Conservation (phyloP, 805 yeast genomes). For the Clavispora vitiphila region DNA sequence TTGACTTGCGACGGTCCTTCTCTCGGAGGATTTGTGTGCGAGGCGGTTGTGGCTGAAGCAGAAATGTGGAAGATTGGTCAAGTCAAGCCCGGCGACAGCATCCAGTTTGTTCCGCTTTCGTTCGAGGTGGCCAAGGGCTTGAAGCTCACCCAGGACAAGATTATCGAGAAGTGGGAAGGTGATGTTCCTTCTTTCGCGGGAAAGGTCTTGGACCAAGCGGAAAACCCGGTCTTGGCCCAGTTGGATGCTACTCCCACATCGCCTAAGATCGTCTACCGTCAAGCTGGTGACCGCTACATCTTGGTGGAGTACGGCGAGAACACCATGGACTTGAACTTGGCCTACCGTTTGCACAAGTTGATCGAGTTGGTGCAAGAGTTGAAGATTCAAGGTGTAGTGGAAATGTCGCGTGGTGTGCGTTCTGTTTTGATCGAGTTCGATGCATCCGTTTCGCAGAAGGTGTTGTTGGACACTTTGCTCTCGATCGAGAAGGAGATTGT, state of each 20-base stretch:
- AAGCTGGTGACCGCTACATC: conserved; percentile 94
- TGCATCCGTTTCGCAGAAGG: conserved; percentile 58
- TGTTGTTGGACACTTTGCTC: conserved; percentile 57
- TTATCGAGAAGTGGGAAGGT: conserved; percentile 45
- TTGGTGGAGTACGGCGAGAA: conserved; percentile 92
- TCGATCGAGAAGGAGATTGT: conserved; percentile 74
- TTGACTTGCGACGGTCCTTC: conserved; percentile 97
- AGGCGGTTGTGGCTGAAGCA: conserved; percentile 91
- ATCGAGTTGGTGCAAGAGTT: conserved; percentile 64
- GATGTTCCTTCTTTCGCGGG: conserved; percentile 27
- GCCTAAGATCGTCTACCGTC: conserved; percentile 82
- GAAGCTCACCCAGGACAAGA: conserved; percentile 55
- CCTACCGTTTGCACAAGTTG: conserved; percentile 81
- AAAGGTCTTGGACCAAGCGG: conserved; percentile 33
- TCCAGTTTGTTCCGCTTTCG: conserved; percentile 74
- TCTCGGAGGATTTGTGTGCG: conserved; percentile 95
- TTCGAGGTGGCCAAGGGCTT: conserved; percentile 64
- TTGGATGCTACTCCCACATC: conserved; percentile 42
- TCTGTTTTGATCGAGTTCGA: conserved; percentile 87
- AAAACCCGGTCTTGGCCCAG: conserved; percentile 65
- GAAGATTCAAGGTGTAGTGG: conserved; percentile 75
- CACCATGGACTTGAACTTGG: conserved; percentile 74
- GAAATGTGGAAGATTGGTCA: conserved; percentile 99
- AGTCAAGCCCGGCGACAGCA: conserved; percentile 87
- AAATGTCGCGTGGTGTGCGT: conserved; percentile 96